A percentile compares a stretch with the other conserved stretches of the same genome.
Conservation (phyloP, 352 stramenopile species). For the Phytophthora macrochlamydospora region DNA sequence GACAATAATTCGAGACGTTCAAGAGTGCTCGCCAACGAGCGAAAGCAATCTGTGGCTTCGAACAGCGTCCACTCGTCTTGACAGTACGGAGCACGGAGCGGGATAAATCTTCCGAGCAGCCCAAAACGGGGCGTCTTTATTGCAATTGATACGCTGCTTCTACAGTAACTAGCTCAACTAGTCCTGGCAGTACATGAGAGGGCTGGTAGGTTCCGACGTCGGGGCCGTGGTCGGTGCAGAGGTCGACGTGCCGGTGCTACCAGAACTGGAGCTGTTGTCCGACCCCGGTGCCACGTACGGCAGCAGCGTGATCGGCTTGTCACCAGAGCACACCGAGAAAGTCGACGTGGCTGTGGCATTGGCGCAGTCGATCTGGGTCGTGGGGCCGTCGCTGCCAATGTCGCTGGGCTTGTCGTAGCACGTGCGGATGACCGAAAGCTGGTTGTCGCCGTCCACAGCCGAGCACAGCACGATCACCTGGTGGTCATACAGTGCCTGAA, state of each 20-base stretch:
- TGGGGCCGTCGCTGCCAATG: conserved; percentile 39
- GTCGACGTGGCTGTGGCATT: conserved; percentile 47
- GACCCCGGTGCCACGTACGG: conserved; percentile 41
- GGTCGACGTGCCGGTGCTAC: background rate
- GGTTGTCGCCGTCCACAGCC: conserved; percentile 54
- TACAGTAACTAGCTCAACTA: background rate
- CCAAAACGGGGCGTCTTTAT: too few species aligned
- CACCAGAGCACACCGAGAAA: conserved; percentile 54
- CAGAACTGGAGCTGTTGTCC: background rate
- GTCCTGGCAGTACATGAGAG: conserved; percentile 1
- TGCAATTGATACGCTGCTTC: too few species aligned
- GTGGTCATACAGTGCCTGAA: conserved; percentile 61
- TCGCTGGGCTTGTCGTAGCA: conserved; percentile 56
- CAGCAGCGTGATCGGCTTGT: conserved; percentile 52
- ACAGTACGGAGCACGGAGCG: background rate
- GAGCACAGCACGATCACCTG: conserved; percentile 76
- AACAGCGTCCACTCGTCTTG: background rate
- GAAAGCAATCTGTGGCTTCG: background rate
- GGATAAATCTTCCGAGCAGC: background rate
- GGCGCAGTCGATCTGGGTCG: conserved; percentile 58
- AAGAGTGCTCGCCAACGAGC: background rate
- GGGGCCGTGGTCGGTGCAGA: conserved; percentile 10
- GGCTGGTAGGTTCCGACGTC: conserved; percentile 2
- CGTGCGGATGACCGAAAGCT: conserved; percentile 71
- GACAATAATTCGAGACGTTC: background rate